These are phyloP conservation scores for Pseudodiploospora longispora DNA, from an alignment of 2,329 filamentous ascomycete species.

Conservation along the genomic window DNA sequence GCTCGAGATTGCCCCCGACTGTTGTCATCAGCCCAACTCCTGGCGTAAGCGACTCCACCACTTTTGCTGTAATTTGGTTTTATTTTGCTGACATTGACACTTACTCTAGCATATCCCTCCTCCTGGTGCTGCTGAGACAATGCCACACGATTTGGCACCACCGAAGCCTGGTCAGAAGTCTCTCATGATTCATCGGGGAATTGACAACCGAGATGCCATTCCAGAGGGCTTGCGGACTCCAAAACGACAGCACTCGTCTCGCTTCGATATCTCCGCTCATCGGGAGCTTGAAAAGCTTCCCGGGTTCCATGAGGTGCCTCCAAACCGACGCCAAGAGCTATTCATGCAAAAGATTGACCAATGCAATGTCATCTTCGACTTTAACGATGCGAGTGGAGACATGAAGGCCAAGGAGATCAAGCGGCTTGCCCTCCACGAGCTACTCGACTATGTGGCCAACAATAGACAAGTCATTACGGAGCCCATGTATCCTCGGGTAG, in stretches of 20 bases:
- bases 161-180: slow-evolving; percentile 90
- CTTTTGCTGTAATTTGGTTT: neutral
- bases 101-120: slow-evolving; percentile 69
- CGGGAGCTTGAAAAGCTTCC: slow-evolving; percentile 94
- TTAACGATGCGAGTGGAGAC: slow-evolving; percentile 94
- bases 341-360: slow-evolving; percentile 99
- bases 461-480: slow-evolving; percentile 98
- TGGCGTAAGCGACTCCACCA: slow-evolving; percentile 52
- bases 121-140: slow-evolving; percentile 89
- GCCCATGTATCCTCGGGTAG: slow-evolving; percentile 96
- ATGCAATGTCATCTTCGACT: slow-evolving; percentile 99
- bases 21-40: slow-evolving; percentile 93
- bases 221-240: slow-evolving; percentile 92
- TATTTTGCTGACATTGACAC: neutral
- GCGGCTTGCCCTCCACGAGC: slow-evolving; percentile 85
- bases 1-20: slow-evolving; percentile 59
- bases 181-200: slow-evolving; percentile 71
- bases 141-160: slow-evolving; percentile 93
- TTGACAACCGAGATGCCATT: slow-evolving; percentile 83
- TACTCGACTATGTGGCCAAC: slow-evolving; percentile 96
- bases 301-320: slow-evolving; percentile 94
- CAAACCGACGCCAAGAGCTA: slow-evolving; percentile 86
- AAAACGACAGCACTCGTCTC: slow-evolving; percentile 92
- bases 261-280: slow-evolving; percentile 96
- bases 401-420: slow-evolving; percentile 99